phyloP scores from a whole-genome alignment of 441 rosid genomes.

The Viola pubescens region DNA sequence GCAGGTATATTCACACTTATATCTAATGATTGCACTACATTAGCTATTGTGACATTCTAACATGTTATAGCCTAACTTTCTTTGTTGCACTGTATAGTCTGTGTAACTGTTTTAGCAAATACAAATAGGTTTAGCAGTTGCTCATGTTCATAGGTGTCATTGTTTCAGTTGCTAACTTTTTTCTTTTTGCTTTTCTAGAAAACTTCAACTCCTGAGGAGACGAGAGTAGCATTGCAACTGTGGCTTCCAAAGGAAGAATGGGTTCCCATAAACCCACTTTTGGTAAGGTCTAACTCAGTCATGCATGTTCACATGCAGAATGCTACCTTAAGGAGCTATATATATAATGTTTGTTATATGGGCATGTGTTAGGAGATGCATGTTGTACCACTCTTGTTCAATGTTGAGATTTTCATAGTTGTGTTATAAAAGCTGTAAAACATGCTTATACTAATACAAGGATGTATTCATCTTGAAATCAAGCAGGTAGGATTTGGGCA shows the following conservation, averaged over 20 bases:
- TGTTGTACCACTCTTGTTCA: too few species aligned
- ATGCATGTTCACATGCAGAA: not conserved
- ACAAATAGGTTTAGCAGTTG: too few species aligned
- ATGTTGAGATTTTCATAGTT: too few species aligned
- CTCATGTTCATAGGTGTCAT: not conserved
- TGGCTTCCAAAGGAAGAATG: conserved; percentile 99
- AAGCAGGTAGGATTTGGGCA: conserved; percentile 95
- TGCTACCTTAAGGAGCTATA: too few species aligned
- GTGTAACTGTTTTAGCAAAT: not conserved
- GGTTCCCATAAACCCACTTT: conserved; percentile 84
- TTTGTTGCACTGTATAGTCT: not conserved
- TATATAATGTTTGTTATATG: too few species aligned
- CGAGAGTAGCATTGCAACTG: conserved; percentile 69
- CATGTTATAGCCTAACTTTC: not conserved
- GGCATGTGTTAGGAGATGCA: too few species aligned
- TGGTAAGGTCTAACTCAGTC: conserved; percentile 34
- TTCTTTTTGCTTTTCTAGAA: conserved; percentile 30
- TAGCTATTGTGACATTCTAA: not conserved
- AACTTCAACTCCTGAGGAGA: conserved; percentile 82
- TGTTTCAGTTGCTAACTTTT: not conserved
- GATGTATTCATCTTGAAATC: not conserved
- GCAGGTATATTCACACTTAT: conserved; percentile 33
- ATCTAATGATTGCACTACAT: not conserved
- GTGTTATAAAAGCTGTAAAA: too few species aligned
- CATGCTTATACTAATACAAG: too few species aligned